These are phyloP conservation scores for Phoma herbarum DNA, from an alignment of 2,329 filamentous ascomycete species.

Conservation along the genomic window DNA sequence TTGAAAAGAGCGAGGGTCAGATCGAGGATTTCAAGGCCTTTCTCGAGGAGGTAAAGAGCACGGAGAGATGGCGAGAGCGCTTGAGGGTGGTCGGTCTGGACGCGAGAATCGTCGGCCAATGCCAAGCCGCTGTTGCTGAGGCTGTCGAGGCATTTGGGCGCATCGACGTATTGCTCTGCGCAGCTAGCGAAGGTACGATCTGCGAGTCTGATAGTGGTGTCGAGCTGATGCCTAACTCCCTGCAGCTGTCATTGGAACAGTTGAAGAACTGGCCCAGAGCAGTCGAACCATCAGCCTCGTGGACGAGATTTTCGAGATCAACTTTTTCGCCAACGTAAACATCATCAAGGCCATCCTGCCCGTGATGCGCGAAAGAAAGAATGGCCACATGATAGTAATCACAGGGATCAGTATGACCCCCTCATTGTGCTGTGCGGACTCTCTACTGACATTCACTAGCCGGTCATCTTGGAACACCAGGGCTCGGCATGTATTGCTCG, in stretches of 20 bases:
- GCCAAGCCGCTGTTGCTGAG: constrained; percentile 86
- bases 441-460: constrained; percentile 54
- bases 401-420: constrained; percentile 75
- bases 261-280: constrained; percentile 85
- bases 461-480: constrained; percentile 91
- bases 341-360: constrained; percentile 90
- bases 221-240: neutral
- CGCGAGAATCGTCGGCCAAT: constrained; percentile 71
- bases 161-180: constrained; percentile 90
- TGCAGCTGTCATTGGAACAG: constrained; percentile 82
- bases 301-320: constrained; percentile 89
- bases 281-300: constrained; percentile 79
- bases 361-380: constrained; percentile 78
- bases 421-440: too few relatives aligned
- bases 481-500: constrained; percentile 88
- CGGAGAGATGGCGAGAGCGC: constrained; percentile 82
- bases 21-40: constrained; percentile 83
- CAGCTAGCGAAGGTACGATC: constrained; percentile 77
- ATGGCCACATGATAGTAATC: constrained; percentile 88
- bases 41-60: constrained; percentile 72
- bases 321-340: constrained; percentile 96
- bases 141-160: constrained; percentile 83
- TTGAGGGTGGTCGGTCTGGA: constrained; percentile 70
- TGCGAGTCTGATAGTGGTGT: constrained; percentile 21
- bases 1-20: constrained; percentile 73